phyloP scores from a whole-genome alignment of 169 alveolate species.

The Amoebophrya sp. region DNA sequence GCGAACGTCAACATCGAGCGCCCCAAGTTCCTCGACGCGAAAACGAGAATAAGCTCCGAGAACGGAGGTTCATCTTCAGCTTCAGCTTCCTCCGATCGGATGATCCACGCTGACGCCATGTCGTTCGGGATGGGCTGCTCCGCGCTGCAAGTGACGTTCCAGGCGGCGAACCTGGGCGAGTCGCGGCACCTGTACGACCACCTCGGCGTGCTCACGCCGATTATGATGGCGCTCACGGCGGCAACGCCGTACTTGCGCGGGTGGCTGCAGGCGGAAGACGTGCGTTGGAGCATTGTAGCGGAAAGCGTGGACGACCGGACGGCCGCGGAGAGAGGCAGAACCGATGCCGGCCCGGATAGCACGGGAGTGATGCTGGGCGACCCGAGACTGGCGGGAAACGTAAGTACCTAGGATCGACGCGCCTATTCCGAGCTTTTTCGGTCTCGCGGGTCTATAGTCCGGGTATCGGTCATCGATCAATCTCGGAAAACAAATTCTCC shows the following conservation, averaged over 20 bases:
- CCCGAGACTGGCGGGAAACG: neutral
- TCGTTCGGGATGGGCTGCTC: neutral
- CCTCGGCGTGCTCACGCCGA: neutral
- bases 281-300: slow-evolving; percentile 75
- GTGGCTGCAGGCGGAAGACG: slow-evolving; percentile 61
- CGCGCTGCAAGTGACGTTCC: neutral
- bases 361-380: too few relatives aligned
- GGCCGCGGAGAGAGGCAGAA: slow-evolving; percentile 59
- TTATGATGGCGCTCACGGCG: slow-evolving; percentile 26
- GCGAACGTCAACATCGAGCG: neutral
- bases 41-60: neutral
- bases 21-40: neutral
- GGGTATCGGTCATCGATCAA: too few relatives aligned
- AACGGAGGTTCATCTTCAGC: too few relatives aligned
- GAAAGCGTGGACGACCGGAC: slow-evolving; percentile 81
- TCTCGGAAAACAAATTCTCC: too few relatives aligned
- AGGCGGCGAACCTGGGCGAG: neutral
- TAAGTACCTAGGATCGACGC: too few relatives aligned
- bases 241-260: slow-evolving; percentile 77
- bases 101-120: neutral
- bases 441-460: too few relatives aligned
- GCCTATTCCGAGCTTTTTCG: too few relatives aligned
- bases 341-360: too few relatives aligned
- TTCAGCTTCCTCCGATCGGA: too few relatives aligned
- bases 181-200: neutral